Evolutionary conservation across 164 flowering plant species (phyloP).

Genomic region (Echeveria elegans): DNA sequence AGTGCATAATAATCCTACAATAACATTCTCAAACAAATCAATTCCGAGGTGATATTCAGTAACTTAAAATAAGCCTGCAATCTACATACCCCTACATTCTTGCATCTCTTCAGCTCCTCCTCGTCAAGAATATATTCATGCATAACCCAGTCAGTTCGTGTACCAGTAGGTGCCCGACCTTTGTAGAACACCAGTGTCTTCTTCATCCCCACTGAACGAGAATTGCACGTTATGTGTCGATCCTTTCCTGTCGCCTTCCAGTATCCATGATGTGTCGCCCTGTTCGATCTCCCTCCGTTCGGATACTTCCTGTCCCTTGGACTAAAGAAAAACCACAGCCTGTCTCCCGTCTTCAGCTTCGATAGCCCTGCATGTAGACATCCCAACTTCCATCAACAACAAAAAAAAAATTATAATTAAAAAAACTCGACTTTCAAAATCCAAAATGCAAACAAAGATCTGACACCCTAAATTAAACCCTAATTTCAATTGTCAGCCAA

Average conservation of each 20-base stretch:
- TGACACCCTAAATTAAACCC: not conserved
- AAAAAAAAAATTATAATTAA: not conserved
- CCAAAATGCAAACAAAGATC: not conserved
- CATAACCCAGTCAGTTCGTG: conserved; percentile 97
- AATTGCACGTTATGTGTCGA: conserved; percentile 42
- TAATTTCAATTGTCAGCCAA: not conserved
- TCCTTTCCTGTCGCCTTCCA: conserved; percentile 99
- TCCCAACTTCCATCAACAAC: not conserved
- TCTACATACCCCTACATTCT: conserved; percentile 35
- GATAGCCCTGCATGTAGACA: conserved; percentile 29
- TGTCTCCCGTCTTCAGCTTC: conserved; percentile 59
- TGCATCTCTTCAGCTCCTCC: conserved; percentile 77
- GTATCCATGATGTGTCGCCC: conserved; percentile 75
- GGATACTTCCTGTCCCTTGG: conserved; percentile 85
- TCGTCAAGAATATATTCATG: conserved; percentile 85
- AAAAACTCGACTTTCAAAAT: too few relatives aligned
- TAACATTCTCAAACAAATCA: not conserved
- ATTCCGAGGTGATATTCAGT: not conserved
- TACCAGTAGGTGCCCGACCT: conserved; percentile 84
- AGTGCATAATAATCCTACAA: conserved; percentile 71
- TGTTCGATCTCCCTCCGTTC: conserved; percentile 65
- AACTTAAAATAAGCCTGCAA: not conserved
- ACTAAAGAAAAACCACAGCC: conserved; percentile 91
- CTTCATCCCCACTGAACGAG: conserved; percentile 64
- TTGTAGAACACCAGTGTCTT: conserved; percentile 75